Base-by-base conservation (phyloP, 179 eudicot genomes). In the Actinidia polygama region DNA sequence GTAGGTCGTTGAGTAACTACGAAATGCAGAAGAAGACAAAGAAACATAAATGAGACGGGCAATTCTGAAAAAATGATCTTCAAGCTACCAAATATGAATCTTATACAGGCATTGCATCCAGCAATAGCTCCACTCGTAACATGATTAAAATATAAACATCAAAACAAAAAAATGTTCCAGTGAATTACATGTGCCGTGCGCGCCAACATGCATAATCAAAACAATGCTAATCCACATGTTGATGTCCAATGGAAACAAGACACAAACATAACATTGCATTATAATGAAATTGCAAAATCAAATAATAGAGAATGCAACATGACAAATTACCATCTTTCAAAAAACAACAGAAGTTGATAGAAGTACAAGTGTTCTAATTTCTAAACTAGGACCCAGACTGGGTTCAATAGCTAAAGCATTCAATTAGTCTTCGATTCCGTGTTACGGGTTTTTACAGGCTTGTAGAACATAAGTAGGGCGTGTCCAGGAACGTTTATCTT, bases 1-100 rank as follows among this genome's bases (percentile, higher is more conserved):
- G 91, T 36, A 47, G 94, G 98, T 87, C 86, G 88, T 49, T 85
- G 89, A 72, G 84, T 59, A 57, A 49, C 93, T 85, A 82, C 59
- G 81, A 67, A 73, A 81, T 62, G 55, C 58, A 74, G 57, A 80
- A 59, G 36, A 1, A 30, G 57, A 30, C 36, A 30, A 30, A 30
- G 36, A 30, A 30, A 30, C 36, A 30, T 30, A 30, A 30, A 30
- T 30, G 36, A 30, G 36, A 30, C 36, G 36, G 36, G 36, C 2
- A 2, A 30, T 30, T 30, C 36, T 30, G 36, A 30, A 30, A 30
- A 30, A 30, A 61, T n/a, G 24, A 23, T 63, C 30, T 62, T 62
- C 24, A 23, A 63, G 10, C 10, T 23, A 23, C 12, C 11, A 21
- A 36, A 23, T 66, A 0, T 40, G 4, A 67, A 67, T 40, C 36